Evolutionary conservation across 345 rosid genomes (phyloP).

Genomic region (Salix purpurea): DNA sequence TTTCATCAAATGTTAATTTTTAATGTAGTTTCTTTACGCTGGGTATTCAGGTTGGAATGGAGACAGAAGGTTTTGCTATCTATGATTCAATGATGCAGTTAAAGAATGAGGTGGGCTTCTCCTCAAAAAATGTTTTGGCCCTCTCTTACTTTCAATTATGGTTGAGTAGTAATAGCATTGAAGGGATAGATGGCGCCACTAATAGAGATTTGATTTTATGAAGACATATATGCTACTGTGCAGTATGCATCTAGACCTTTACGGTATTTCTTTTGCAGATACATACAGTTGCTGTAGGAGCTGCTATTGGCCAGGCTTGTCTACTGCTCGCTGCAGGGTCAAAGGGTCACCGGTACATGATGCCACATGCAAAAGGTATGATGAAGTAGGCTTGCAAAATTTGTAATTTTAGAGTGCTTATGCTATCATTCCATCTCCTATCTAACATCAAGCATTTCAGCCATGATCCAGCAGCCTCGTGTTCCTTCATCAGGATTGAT

Average conservation of each 20-base stretch:
- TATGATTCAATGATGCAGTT: conserved; percentile 79
- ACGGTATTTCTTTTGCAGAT: conserved; percentile 36
- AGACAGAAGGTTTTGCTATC: conserved; percentile 87
- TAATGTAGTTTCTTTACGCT: background rate
- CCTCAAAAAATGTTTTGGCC: background rate
- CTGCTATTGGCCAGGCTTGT: conserved; percentile 80
- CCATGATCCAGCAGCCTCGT: conserved; percentile 80
- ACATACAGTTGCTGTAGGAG: conserved; percentile 71
- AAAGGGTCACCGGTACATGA: conserved; percentile 78
- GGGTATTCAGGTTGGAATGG: conserved; percentile 67
- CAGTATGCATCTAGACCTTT: background rate
- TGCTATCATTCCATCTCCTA: background rate
- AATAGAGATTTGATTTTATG: background rate
- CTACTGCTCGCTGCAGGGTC: conserved; percentile 80
- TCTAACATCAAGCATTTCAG: conserved; percentile 36
- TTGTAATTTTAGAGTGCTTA: conserved; percentile 1
- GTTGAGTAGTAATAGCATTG: background rate
- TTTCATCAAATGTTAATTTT: background rate
- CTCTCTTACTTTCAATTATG: background rate
- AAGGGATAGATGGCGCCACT: background rate
- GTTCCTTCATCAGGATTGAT: conserved; percentile 77
- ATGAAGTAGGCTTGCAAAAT: background rate
- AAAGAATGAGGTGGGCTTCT: conserved; percentile 48
- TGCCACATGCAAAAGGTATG: conserved; percentile 87
- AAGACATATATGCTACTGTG: background rate